These are phyloP conservation scores for Linnemannia hyalina DNA, from an alignment of 192 early-diverging fungal genomes.

Conservation along the genomic window DNA sequence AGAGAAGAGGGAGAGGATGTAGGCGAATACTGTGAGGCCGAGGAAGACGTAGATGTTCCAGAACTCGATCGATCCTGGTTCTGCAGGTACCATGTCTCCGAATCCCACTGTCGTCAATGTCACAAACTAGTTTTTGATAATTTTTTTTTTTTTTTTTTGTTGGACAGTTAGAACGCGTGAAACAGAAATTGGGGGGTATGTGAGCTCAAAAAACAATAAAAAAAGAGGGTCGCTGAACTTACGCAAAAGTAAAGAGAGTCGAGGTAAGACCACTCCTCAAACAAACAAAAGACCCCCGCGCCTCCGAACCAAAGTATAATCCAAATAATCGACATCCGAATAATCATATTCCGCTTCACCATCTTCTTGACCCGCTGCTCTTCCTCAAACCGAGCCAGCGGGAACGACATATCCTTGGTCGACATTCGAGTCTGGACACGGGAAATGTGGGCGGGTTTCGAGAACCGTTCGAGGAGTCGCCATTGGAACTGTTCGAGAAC, in stretches of 20 bases:
- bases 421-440: conserved; percentile 52
- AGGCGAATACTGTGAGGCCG: conserved; percentile 48
- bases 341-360: conserved; percentile 44
- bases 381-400: conserved; percentile 37
- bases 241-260: conserved; percentile 52
- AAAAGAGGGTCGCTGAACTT: neutral
- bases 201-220: neutral
- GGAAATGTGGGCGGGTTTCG: conserved; percentile 30
- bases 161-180: neutral
- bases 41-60: conserved; percentile 55
- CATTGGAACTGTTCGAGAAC: conserved; percentile 51
- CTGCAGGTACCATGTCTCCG: conserved; percentile 39
- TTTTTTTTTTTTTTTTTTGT: neutral
- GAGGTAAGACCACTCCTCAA: conserved; percentile 45
- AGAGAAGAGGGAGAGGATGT: conserved; percentile 46
- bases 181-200: neutral
- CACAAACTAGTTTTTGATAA: no score
- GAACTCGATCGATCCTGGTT: conserved; percentile 55
- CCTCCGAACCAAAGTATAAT: conserved; percentile 50
- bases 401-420: conserved; percentile 26
- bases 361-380: conserved; percentile 32
- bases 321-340: conserved; percentile 39
- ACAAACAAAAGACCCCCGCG: conserved; percentile 46
- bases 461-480: conserved; percentile 39
- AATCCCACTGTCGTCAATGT: conserved; percentile 51